These are phyloP conservation scores for Pouteria campechiana DNA, from an alignment of 179 eudicot species.

Conservation along the genomic window DNA sequence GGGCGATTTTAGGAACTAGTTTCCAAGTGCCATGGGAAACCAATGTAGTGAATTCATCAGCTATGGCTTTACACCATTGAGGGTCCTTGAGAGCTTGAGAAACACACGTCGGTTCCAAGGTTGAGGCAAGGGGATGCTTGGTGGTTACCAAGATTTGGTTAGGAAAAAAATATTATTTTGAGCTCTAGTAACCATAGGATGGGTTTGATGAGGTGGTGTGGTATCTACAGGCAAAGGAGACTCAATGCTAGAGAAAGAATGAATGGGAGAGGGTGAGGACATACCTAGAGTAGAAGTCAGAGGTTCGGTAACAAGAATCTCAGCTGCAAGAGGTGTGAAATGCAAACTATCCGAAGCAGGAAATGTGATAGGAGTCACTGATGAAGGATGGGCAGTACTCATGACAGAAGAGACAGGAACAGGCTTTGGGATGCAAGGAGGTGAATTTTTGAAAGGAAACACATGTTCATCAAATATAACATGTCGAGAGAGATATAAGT, in stretches of 20 bases:
- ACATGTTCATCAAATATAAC: neutral
- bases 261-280: too few relatives aligned
- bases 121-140: neutral
- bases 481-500: neutral
- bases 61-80: neutral
- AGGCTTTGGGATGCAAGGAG: too few relatives aligned
- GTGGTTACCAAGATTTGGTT: neutral
- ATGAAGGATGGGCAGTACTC: neutral
- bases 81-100: neutral
- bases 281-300: too few relatives aligned
- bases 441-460: neutral
- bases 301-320: too few relatives aligned
- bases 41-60: neutral
- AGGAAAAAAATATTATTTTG: neutral
- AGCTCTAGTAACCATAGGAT: neutral
- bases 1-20: too few relatives aligned
- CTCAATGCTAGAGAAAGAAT: too few relatives aligned
- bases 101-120: neutral
- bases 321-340: too few relatives aligned
- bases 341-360: too few relatives aligned
- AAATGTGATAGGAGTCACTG: too few relatives aligned
- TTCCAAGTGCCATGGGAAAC: neutral
- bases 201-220: neutral
- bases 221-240: neutral
- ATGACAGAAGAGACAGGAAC: neutral